Evolutionary conservation across 1,139 yeast genomes (phyloP), one percentile per base, ranked within the genome.

Genomic region (Tardiomyces blankii): DNA sequence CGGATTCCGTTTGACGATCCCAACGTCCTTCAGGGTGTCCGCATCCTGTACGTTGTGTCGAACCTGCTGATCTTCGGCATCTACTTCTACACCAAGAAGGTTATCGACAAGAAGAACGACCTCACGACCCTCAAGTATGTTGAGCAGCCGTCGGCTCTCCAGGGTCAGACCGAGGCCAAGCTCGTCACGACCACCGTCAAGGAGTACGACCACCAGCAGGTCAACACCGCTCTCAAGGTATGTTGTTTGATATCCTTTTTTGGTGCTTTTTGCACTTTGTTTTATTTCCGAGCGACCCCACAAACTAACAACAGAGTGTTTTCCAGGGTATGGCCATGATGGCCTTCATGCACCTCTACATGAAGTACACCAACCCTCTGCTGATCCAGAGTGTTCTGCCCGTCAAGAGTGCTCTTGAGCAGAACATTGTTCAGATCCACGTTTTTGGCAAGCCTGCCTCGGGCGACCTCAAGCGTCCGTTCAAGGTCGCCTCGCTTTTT

Each of bases 361-460:
- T 93, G 95, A 85, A 88, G 70, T 93, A 87, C 77, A 87, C 97
- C 67, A 89, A 91, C 72, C 99, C 98, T 50, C 78, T 91, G 66
- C 79, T 93, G 58, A 85, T 91, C 87, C 98, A 91, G 73, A 81
- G 91, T 51, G 76, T 93, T 58, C 78, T 94, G 47, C 91, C 96
- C 45, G 72, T 93, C 59, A 91, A 91, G 77, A 71, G 83, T 56
- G 96, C 95, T 45, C 71, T 88, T 53, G 98, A 93, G 72, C 73
- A 86, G 59, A 89, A 89, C 71, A 82, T 88, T 59, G 95, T 89
- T 60, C 82, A 86, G 74, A 86, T 93, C 65, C 96, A 91, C 65
- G 63, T 91, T 51, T 86, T 83, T 62, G 91, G 91, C 56, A 70
- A 76, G 60, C 78, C 93, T 41, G 94, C 97, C 39, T 59, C 77